Evolutionary conservation across 1,284 basidiomycete species (phyloP).

Genomic region (Ustilago xerochloae): DNA sequence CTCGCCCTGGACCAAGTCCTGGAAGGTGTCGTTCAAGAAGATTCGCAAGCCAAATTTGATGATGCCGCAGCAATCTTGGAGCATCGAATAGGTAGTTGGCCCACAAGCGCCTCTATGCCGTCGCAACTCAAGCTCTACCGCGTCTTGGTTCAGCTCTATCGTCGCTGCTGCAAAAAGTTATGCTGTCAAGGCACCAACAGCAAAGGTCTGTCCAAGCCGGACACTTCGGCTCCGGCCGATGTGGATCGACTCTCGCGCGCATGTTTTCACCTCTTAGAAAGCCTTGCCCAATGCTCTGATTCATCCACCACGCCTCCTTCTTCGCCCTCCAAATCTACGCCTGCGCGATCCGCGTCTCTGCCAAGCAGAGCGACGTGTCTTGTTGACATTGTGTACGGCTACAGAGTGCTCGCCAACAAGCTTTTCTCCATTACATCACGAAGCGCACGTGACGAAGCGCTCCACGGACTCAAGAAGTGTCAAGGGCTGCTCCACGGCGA

Average conservation of each 20-base stretch:
- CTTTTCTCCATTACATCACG: conserved; percentile 27
- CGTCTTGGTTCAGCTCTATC: conserved; percentile 44
- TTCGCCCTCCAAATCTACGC: background rate
- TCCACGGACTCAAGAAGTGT: conserved; percentile 24
- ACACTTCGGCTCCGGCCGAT: conserved; percentile 10
- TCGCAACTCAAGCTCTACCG: conserved; percentile 46
- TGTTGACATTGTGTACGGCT: conserved; percentile 34
- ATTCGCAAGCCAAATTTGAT: conserved; percentile 28
- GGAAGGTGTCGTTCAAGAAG: conserved; percentile 13
- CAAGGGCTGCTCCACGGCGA: conserved; percentile 10
- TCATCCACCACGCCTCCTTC: background rate
- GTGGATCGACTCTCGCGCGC: conserved; percentile 30
- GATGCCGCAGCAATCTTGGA: conserved; percentile 12
- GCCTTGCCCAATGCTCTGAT: conserved; percentile 9
- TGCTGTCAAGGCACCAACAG: conserved; percentile 34
- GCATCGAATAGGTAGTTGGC: conserved; percentile 21
- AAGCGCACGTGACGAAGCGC: conserved; percentile 17
- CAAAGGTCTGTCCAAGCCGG: conserved; percentile 32
- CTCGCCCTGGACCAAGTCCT: conserved; percentile 41
- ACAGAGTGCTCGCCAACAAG: conserved; percentile 41
- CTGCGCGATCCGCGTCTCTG: conserved; percentile 11
- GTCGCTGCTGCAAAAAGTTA: conserved; percentile 38
- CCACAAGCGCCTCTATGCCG: conserved; percentile 11
- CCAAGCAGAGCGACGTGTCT: conserved; percentile 28
- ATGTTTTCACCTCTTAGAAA: conserved; percentile 28